Evolutionary conservation across 2,329 filamentous ascomycete species (phyloP), one percentile per base, ranked within the genome.

Genomic region (Ceratocystiopsis minuta): DNA sequence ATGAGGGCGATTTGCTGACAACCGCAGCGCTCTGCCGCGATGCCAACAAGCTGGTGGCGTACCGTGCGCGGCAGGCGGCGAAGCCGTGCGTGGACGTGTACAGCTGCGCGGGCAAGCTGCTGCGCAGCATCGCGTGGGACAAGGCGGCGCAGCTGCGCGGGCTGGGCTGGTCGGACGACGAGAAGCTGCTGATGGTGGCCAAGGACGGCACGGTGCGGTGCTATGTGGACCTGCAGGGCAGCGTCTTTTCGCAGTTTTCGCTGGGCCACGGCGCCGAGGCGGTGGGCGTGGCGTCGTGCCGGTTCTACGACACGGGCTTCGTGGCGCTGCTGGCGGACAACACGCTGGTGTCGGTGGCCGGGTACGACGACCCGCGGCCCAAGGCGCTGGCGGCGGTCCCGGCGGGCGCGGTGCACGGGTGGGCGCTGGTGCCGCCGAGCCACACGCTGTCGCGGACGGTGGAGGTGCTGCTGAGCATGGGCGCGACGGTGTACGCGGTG

Each of bases 131-230:
- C 50, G 74, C 80, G 57, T 96, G 88, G 87, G 88, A 96, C 53
- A 84, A 87, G 61, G 84, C 84, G 37, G 67, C 77, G 3, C 45
- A 50, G 12, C 83, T 98, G 54, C 81, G 79, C 57, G 86, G 84
- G 2, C 68, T 98, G 16, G 90, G 90, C 32, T 98, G 90, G 90
- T 94, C 87, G 16, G 88, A 94, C 54, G 85, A 95, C 49, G 90
- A 98, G 66, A 80, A 82, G 55, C 69, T 98, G 38, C 65, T 98
- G 4, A 80, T 95, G 0, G 77, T 96, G 40, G 84, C 86, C 11
- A 74, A 81, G 41, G 88, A 98, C 54, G 90, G 90, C 18, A 88
- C 78, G 1, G 88, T 96, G 36, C 72, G 87, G 46, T 90, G 85
- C 58, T 95, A 87, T 55, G 77, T 86, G 57, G 83, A 90, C 54